Evolutionary conservation across 345 rosid species (phyloP).

Genomic region (Abelmoschus esculentus): DNA sequence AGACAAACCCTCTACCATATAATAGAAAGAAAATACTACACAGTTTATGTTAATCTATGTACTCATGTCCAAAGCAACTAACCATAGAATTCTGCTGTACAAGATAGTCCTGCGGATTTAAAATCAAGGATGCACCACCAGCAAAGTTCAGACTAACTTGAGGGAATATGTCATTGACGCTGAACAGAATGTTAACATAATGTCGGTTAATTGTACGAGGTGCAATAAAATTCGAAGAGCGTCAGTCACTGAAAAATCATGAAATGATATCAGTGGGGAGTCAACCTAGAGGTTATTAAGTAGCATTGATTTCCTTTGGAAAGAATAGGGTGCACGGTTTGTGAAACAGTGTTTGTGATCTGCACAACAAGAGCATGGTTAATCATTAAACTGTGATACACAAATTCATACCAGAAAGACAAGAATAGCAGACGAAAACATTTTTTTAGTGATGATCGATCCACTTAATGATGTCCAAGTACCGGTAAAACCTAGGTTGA

Average conservation of each 20-base stretch:
- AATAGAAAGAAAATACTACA: not conserved
- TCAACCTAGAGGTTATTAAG: constrained; percentile 52
- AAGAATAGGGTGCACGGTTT: constrained; percentile 44
- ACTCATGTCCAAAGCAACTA: constrained; percentile 25
- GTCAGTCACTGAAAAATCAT: too few species aligned
- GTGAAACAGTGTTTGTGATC: constrained; percentile 54
- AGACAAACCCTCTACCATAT: not conserved
- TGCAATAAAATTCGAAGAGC: too few species aligned
- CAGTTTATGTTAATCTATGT: not conserved
- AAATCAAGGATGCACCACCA: constrained; percentile 71
- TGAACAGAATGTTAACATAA: constrained; percentile 11
- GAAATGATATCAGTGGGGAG: not conserved
- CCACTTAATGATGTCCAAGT: too few species aligned
- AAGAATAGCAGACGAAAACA: too few species aligned
- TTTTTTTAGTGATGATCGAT: too few species aligned
- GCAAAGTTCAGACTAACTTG: constrained; percentile 81
- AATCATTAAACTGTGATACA: not conserved
- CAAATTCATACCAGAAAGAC: too few species aligned
- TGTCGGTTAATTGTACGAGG: too few species aligned
- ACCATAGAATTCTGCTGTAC: constrained; percentile 65
- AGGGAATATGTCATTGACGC: constrained; percentile 62
- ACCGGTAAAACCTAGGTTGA: too few species aligned
- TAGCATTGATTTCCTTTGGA: constrained; percentile 60
- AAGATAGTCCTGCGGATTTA: constrained; percentile 72
- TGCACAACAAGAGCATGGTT: constrained; percentile 24